A percentile compares a stretch with the other conserved stretches of the same genome.
phyloP scores from a whole-genome alignment of 169 alveolate genomes.

The Eimeria sp. region DNA sequence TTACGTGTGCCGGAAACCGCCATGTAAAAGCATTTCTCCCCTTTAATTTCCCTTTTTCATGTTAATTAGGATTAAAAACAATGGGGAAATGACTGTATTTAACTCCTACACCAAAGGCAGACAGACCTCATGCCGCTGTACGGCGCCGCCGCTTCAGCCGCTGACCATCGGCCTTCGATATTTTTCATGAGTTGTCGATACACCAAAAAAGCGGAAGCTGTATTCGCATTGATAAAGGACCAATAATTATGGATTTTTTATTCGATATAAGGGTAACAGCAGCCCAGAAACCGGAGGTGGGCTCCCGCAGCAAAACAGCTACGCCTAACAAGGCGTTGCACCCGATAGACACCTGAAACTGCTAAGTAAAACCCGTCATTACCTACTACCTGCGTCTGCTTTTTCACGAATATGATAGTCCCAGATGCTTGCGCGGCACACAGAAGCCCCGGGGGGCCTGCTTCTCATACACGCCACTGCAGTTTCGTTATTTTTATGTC shows the following conservation, averaged over 20 bases:
- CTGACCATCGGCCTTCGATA: conserved; percentile 35
- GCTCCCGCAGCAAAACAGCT: background rate
- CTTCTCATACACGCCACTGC: background rate
- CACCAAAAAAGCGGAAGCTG: background rate
- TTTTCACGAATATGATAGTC: background rate
- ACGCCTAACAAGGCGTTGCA: background rate
- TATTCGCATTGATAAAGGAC: background rate
- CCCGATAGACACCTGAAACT: background rate
- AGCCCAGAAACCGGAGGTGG: background rate
- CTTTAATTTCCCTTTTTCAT: background rate
- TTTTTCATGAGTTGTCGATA: background rate
- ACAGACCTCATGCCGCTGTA: background rate
- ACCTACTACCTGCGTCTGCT: background rate
- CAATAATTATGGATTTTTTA: background rate
- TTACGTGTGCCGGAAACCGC: background rate
- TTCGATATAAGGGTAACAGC: background rate
- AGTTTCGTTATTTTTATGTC: background rate
- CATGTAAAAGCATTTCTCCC: background rate
- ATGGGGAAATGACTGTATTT: background rate
- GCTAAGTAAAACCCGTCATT: background rate
- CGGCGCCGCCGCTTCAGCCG: background rate
- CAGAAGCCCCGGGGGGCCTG: background rate
- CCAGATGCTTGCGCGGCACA: background rate
- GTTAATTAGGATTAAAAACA: background rate
- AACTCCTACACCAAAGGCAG: background rate